These are phyloP conservation scores for Lentinus tigrinus DNA, from an alignment of 768 basidiomycete genomes.

Conservation along the genomic window DNA sequence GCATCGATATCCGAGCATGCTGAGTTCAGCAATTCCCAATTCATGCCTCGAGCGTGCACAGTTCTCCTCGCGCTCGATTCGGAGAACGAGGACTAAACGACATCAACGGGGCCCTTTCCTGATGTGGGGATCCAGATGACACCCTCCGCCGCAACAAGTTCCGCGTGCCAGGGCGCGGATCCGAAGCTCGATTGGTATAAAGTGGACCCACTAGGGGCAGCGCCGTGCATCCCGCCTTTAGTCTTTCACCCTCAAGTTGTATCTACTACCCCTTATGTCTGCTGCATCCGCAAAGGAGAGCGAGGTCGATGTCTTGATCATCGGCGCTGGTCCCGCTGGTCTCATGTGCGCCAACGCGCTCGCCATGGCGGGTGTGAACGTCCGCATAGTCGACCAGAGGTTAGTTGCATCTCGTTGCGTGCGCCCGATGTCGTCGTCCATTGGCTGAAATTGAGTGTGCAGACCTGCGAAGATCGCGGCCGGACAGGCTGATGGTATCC, in stretches of 20 bases:
- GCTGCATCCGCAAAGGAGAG: conserved; percentile 27
- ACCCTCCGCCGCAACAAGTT: conserved; percentile 2
- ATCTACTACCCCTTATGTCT: background rate
- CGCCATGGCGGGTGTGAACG: conserved; percentile 52
- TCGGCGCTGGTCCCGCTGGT: conserved; percentile 61
- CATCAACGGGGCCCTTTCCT: conserved; percentile 4
- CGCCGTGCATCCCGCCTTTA: background rate
- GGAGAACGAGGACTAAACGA: background rate
- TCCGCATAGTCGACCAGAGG: conserved; percentile 64
- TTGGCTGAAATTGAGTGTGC: background rate
- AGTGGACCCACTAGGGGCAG: background rate
- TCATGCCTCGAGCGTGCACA: background rate
- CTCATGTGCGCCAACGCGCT: conserved; percentile 71
- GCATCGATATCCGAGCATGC: background rate
- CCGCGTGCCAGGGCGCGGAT: conserved; percentile 4
- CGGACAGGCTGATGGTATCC: conserved; percentile 58
- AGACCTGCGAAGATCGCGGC: conserved; percentile 40
- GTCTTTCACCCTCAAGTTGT: background rate
- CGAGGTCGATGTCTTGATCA: conserved; percentile 57
- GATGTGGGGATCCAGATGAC: conserved; percentile 19
- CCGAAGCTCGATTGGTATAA: conserved; percentile 2
- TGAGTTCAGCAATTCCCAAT: background rate
- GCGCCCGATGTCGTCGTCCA: conserved; percentile 3
- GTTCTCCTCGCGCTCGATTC: background rate
- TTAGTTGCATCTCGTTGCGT: conserved; percentile 19